Evolutionary conservation across 228 moss, liverwort and hornwort species (phyloP).

Genomic region (Sphagnum magellanicum): DNA sequence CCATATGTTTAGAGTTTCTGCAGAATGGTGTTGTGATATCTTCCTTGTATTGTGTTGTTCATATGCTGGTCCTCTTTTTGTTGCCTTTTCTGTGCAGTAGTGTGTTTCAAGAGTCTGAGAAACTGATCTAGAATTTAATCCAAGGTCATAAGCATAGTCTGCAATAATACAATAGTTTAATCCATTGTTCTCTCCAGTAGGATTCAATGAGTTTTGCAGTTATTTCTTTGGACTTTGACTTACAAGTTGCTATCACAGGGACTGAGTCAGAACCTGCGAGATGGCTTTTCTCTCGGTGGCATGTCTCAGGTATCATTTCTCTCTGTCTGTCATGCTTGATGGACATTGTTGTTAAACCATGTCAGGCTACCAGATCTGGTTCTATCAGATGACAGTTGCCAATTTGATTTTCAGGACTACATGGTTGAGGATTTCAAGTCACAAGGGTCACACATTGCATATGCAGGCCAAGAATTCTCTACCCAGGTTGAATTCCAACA

Average conservation of each 20-base stretch:
- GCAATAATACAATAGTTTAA: background rate
- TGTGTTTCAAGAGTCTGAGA: background rate
- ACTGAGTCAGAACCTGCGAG: constrained; percentile 48
- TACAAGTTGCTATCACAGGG: constrained; percentile 11
- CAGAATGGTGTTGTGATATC: too few species aligned
- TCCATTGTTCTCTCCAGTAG: too few species aligned
- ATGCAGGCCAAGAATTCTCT: constrained; percentile 74
- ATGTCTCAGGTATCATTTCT: constrained; percentile 45
- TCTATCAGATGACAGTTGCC: background rate
- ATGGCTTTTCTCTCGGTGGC: constrained; percentile 49
- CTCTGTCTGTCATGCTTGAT: too few species aligned
- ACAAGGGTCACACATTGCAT: constrained; percentile 93
- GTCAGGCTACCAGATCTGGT: too few species aligned
- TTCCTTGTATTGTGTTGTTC: too few species aligned
- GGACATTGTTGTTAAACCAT: too few species aligned
- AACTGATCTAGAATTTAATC: background rate
- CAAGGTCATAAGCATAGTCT: background rate
- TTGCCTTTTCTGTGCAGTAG: background rate
- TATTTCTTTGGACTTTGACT: background rate
- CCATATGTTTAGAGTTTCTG: background rate
- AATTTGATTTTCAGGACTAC: constrained; percentile 47
- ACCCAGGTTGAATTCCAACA: constrained; percentile 41
- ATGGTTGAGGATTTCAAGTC: constrained; percentile 97
- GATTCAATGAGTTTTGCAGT: too few species aligned
- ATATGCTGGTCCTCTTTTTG: too few species aligned